phyloP scores from a whole-genome alignment of 2,329 filamentous ascomycete genomes.

The Phaeomoniella chlamydospora region DNA sequence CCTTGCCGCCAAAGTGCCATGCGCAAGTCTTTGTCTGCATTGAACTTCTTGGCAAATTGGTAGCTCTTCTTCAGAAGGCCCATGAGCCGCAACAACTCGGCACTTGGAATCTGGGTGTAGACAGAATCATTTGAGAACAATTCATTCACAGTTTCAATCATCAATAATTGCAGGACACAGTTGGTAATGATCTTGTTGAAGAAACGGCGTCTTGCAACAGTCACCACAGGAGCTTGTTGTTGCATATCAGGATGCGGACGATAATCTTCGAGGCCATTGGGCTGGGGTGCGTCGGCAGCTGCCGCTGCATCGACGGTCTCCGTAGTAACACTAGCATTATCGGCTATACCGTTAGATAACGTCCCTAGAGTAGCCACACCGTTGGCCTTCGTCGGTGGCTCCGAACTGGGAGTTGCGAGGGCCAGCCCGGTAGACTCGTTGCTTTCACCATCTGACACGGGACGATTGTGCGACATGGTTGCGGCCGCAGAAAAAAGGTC shows the following conservation, averaged over 20 bases:
- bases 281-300: conserved; percentile 13
- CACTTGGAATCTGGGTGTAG: conserved; percentile 81
- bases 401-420: conserved; percentile 11
- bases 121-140: conserved; percentile 95
- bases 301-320: conserved; percentile 11
- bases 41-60: conserved; percentile 93
- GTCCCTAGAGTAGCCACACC: neutral
- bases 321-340: conserved; percentile 12
- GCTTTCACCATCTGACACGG: conserved; percentile 6
- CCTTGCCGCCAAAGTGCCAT: conserved; percentile 93
- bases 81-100: conserved; percentile 85
- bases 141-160: conserved; percentile 99
- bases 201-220: conserved; percentile 79
- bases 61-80: conserved; percentile 87
- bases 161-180: conserved; percentile 90
- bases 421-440: conserved; percentile 8
- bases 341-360: conserved; percentile 2
- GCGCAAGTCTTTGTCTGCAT: conserved; percentile 88
- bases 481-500: conserved; percentile 82
- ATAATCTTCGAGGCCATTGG: conserved; percentile 66
- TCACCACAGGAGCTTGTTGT: conserved; percentile 83
- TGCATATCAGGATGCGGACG: conserved; percentile 61
- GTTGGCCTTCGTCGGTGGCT: conserved; percentile 18
- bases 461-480: conserved; percentile 23
- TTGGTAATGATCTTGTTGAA: conserved; percentile 99